phyloP scores from a whole-genome alignment of 208 protist species.

The Balamuthia mandrillaris region DNA sequence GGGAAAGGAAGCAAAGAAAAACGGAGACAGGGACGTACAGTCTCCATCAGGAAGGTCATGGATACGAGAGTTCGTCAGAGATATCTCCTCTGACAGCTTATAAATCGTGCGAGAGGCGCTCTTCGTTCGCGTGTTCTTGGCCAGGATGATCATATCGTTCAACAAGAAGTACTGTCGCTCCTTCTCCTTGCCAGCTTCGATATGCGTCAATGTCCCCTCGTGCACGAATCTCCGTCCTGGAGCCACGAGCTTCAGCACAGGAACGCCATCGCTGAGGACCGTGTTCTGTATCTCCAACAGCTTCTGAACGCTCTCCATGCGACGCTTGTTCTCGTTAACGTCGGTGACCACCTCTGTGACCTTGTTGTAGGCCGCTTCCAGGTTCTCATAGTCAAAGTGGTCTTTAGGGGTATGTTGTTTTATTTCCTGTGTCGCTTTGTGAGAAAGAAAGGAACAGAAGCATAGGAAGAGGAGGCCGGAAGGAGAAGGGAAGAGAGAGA shows the following conservation, averaged over 20 bases:
- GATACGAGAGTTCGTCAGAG: background rate
- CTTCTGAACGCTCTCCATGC: slow-evolving; percentile 26
- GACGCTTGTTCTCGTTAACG: slow-evolving; percentile 30
- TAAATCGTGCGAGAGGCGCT: background rate
- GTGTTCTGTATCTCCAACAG: slow-evolving; percentile 23
- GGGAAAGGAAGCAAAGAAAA: background rate
- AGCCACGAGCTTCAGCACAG: background rate
- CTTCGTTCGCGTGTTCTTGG: background rate
- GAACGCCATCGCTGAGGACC: background rate
- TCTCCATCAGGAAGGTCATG: slow-evolving; percentile 1
- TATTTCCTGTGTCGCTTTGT: background rate
- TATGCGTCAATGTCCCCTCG: slow-evolving; percentile 3
- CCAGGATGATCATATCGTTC: slow-evolving; percentile 12
- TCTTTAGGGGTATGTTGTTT: slow-evolving; percentile 6
- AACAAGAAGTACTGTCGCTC: slow-evolving; percentile 26
- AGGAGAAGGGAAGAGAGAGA: too few species aligned
- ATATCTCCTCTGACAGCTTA: slow-evolving; percentile 32
- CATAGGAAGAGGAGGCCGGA: too few species aligned
- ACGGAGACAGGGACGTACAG: background rate
- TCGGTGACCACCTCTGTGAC: slow-evolving; percentile 30
- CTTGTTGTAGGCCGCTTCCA: background rate
- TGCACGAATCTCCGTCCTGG: slow-evolving; percentile 19
- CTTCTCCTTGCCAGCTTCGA: slow-evolving; percentile 21
- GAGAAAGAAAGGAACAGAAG: background rate
- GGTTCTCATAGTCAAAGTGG: slow-evolving; percentile 36